Conservation (phyloP, 805 yeast genomes). For the Schwanniomyces sp. region DNA sequence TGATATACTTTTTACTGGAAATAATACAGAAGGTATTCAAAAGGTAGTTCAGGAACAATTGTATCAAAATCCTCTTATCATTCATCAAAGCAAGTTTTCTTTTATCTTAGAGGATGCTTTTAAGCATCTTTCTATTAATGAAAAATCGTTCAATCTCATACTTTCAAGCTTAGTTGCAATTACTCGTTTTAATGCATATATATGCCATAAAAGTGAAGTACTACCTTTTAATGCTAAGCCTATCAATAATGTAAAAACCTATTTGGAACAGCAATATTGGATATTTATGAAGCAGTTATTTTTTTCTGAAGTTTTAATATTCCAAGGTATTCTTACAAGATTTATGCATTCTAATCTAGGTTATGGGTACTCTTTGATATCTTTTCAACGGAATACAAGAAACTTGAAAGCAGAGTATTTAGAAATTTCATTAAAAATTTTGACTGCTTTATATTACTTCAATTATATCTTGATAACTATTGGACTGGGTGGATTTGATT, state of each 20-base stretch:
- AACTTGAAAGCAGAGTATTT: conserved; percentile 24
- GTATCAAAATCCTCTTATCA: conserved; percentile 41
- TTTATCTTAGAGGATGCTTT: conserved; percentile 41
- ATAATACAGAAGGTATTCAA: conserved; percentile 11
- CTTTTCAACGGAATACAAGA: conserved; percentile 3
- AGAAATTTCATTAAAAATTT: conserved; percentile 26
- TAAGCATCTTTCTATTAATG: conserved; percentile 10
- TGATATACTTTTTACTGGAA: conserved; percentile 13
- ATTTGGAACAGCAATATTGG: conserved; percentile 27
- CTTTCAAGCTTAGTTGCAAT: conserved; percentile 19
- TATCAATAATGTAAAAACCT: conserved; percentile 2
- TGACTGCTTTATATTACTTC: conserved; percentile 42
- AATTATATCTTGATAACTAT: conserved; percentile 51
- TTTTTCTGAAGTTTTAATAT: conserved; percentile 49
- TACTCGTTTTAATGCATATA: conserved; percentile 25
- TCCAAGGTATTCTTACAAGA: conserved; percentile 48
- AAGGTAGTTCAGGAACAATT: conserved; percentile 10
- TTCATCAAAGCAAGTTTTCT: conserved; percentile 50
- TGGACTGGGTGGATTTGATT: conserved; percentile 65
- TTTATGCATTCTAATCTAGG: conserved; percentile 19
- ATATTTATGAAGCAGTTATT: conserved; percentile 38
- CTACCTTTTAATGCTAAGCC: conserved; percentile 14
- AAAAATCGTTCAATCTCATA: conserved; percentile 16
- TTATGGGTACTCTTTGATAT: not conserved
- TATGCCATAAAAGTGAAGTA: conserved; percentile 13